Conservation (phyloP, 2,329 filamentous ascomycete genomes). For the Monilinia laxa region DNA sequence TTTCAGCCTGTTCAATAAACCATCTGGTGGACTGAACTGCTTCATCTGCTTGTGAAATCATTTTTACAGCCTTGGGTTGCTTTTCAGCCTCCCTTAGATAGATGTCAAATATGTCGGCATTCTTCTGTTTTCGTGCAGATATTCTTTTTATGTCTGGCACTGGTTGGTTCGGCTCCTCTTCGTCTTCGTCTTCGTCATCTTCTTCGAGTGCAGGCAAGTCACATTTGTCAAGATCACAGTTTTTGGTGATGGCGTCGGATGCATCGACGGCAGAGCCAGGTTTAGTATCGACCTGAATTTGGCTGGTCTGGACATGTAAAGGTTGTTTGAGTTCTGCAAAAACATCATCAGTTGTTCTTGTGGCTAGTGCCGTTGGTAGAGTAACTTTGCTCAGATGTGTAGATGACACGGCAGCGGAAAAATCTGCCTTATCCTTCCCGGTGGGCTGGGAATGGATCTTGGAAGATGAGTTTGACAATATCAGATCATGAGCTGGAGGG, state of each 20-base stretch:
- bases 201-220: constrained; percentile 11
- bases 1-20: constrained; percentile 40
- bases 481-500: too few relatives aligned
- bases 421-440: not conserved
- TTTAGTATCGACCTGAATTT: not conserved
- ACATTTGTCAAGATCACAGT: constrained; percentile 8
- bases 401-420: not conserved
- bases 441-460: not conserved
- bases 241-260: not conserved
- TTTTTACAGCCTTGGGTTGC: constrained; percentile 9
- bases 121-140: constrained; percentile 50
- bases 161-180: constrained; percentile 34
- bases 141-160: constrained; percentile 42
- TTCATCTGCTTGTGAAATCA: constrained; percentile 27
- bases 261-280: not conserved
- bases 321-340: constrained; percentile 35
- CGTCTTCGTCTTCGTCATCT: constrained; percentile 28
- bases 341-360: constrained; percentile 36
- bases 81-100: constrained; percentile 14
- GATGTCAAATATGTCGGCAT: constrained; percentile 52
- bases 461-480: not conserved
- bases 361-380: constrained; percentile 26
- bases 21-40: constrained; percentile 37
- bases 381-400: constrained; percentile 19
- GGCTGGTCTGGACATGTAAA: not conserved